Percentiles rank a stretch among this genome's conserved stretches.
Conservation (phyloP, 106 monocot genomes). For the Posidonia australis region DNA sequence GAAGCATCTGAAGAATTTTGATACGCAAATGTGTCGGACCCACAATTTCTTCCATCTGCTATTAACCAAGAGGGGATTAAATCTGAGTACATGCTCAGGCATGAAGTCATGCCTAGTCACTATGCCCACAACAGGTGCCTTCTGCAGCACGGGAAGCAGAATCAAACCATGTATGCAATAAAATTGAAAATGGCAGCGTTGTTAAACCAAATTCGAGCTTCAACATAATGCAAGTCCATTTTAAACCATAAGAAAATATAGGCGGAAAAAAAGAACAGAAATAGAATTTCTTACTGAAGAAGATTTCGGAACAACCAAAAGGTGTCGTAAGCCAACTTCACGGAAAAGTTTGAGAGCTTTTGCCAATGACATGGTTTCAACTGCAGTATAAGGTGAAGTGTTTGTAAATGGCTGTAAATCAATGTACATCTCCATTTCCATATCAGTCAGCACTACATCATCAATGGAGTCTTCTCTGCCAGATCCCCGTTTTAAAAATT, state of each 20-base stretch:
- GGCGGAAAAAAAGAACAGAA: neutral
- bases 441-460: conserved; percentile 26
- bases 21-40: neutral
- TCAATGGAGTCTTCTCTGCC: conserved; percentile 21
- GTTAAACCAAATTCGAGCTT: neutral
- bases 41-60: conserved; percentile 3
- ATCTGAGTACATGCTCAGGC: conserved; percentile 71
- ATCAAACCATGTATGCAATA: neutral
- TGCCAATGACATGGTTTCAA: conserved; percentile 72
- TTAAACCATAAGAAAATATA: neutral
- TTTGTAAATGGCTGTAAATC: conserved; percentile 33
- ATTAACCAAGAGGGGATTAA: conserved; percentile 9
- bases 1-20: neutral
- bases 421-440: conserved; percentile 18
- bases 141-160: conserved; percentile 22
- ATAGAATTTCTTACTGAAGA: conserved; percentile 7
- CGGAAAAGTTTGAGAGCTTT: conserved; percentile 72
- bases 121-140: conserved; percentile 60
- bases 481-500: conserved; percentile 12
- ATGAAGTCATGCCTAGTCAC: conserved; percentile 92
- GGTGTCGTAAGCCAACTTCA: conserved; percentile 20
- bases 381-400: conserved; percentile 69
- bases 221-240: too few species aligned
- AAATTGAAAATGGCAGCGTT: neutral
- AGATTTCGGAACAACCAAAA: conserved; percentile 15